Conservation (phyloP, 2,329 filamentous ascomycete genomes). For the Penicillium sp. region DNA sequence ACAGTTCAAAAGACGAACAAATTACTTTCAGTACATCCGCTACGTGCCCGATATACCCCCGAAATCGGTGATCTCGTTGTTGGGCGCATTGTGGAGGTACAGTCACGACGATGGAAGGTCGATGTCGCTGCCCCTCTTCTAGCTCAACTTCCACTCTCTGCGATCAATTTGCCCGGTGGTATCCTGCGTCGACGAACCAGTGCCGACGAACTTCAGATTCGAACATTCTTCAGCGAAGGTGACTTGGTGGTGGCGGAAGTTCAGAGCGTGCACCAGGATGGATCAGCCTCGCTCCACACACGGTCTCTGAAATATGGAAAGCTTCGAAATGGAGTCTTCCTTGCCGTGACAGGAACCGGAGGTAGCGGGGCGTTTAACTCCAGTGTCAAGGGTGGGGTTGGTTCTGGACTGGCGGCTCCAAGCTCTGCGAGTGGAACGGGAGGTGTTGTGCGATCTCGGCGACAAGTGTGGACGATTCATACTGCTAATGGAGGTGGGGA, state of each 20-base stretch:
- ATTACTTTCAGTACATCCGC: constrained; percentile 80
- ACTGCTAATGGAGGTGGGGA: constrained; percentile 47
- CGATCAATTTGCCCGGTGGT: constrained; percentile 91
- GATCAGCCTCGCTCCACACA: constrained; percentile 81
- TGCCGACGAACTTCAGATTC: constrained; percentile 94
- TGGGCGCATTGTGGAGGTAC: constrained; percentile 90
- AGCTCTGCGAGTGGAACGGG: constrained; percentile 62
- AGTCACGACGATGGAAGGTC: constrained; percentile 86
- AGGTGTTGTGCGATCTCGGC: constrained; percentile 73
- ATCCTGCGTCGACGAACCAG: constrained; percentile 87
- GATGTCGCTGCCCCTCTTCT: constrained; percentile 86
- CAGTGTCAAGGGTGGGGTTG: constrained; percentile 28
- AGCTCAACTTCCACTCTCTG: constrained; percentile 74
- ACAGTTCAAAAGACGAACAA: constrained; percentile 93
- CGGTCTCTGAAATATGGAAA: constrained; percentile 91
- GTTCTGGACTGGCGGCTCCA: constrained; percentile 48
- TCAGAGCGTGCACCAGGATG: constrained; percentile 79
- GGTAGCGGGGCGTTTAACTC: constrained; percentile 53
- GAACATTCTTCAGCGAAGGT: constrained; percentile 93
- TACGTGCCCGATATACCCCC: constrained; percentile 87
- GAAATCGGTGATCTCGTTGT: constrained; percentile 96
- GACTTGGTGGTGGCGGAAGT: constrained; percentile 93
- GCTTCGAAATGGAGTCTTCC: constrained; percentile 84
- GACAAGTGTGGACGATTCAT: constrained; percentile 78
- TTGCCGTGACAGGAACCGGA: constrained; percentile 72